A percentile compares a stretch with the other conserved stretches of the same genome.
These are phyloP conservation scores for Suillus spraguei DNA, from an alignment of 768 basidiomycete genomes.

Conservation along the genomic window DNA sequence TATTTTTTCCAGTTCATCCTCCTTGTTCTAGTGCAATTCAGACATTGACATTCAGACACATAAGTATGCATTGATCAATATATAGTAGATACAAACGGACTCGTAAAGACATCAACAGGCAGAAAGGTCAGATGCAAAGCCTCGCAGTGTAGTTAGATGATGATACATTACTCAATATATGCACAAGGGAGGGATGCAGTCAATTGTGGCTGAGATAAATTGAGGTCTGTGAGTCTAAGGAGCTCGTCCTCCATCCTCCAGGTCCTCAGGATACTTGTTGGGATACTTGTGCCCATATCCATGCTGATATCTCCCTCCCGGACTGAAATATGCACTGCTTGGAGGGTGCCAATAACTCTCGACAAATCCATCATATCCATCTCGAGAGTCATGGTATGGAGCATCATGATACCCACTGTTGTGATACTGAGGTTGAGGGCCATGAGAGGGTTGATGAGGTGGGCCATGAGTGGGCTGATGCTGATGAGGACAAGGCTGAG, in stretches of 20 bases:
- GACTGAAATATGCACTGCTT: neutral
- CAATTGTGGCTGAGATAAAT: neutral
- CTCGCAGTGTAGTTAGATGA: neutral
- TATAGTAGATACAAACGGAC: neutral
- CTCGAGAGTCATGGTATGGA: neutral
- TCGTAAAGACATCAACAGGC: neutral
- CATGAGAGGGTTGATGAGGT: neutral
- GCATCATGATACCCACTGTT: neutral
- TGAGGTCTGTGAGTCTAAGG: neutral
- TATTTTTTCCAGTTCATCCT: neutral
- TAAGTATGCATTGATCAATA: neutral
- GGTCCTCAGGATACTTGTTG: neutral
- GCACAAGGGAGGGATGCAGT: neutral
- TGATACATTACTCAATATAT: constrained; percentile 4
- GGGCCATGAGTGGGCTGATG: neutral
- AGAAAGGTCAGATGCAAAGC: neutral
- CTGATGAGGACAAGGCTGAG: neutral
- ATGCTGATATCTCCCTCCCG: neutral
- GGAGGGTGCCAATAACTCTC: neutral
- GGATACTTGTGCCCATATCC: neutral
- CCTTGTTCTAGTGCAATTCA: neutral
- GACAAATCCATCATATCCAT: neutral
- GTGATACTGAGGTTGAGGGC: constrained; percentile 3
- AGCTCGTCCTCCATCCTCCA: neutral
- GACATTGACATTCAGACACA: neutral